Evolutionary conservation across 2,329 filamentous ascomycete species (phyloP).

Genomic region (Hypoxylon sp.): DNA sequence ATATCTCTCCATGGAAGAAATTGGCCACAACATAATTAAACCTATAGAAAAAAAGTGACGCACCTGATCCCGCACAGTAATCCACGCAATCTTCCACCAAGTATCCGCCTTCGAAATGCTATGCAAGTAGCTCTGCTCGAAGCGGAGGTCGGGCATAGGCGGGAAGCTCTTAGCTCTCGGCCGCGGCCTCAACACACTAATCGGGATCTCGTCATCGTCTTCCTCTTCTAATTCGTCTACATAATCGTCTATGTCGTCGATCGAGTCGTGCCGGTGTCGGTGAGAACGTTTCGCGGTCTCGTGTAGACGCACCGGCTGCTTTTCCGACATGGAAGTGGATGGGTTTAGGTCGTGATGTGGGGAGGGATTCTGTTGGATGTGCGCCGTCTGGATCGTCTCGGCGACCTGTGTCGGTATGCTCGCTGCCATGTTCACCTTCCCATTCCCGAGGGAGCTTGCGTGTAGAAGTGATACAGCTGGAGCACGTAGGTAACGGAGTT

Average conservation of each 20-base stretch:
- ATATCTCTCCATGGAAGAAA: neutral
- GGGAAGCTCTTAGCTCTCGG: slow-evolving; percentile 65
- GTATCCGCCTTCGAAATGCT: slow-evolving; percentile 86
- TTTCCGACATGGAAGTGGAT: slow-evolving; percentile 78
- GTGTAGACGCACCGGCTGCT: slow-evolving; percentile 69
- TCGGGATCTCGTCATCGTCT: slow-evolving; percentile 77
- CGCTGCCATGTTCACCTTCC: slow-evolving; percentile 62
- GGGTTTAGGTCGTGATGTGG: slow-evolving; percentile 83
- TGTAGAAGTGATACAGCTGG: neutral
- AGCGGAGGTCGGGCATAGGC: slow-evolving; percentile 88
- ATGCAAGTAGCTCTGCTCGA: slow-evolving; percentile 97
- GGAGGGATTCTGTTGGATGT: slow-evolving; percentile 81
- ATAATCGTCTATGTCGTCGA: slow-evolving; percentile 51
- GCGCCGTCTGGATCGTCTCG: slow-evolving; percentile 84
- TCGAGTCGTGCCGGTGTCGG: slow-evolving; percentile 19
- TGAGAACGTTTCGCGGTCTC: slow-evolving; percentile 19
- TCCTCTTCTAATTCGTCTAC: slow-evolving; percentile 58
- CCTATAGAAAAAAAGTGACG: slow-evolving; percentile 30
- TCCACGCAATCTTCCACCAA: slow-evolving; percentile 84
- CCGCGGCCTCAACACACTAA: slow-evolving; percentile 73
- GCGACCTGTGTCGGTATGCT: slow-evolving; percentile 77
- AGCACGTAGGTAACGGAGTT: neutral
- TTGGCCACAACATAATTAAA: neutral
- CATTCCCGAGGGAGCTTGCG: neutral
- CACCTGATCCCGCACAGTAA: slow-evolving; percentile 92